phyloP scores from a whole-genome alignment of 78 protist genomes.

The Isochrysis galbana region DNA sequence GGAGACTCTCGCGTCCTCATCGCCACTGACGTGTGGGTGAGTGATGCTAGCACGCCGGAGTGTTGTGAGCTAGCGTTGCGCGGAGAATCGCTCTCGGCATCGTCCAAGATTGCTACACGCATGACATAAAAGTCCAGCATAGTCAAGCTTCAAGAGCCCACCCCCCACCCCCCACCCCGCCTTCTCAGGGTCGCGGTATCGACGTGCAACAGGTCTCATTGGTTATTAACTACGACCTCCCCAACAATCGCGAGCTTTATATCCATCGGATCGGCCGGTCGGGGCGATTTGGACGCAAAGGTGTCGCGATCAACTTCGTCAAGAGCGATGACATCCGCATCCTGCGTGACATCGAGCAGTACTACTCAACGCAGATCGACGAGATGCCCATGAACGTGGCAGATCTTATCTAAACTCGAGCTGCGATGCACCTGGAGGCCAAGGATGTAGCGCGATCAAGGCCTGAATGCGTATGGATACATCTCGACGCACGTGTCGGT shows the following conservation, averaged over 20 bases:
- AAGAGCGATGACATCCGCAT: slow-evolving; percentile 84
- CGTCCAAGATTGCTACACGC: too few species aligned
- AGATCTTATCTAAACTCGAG: slow-evolving; percentile 54
- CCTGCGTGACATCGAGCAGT: slow-evolving; percentile 91
- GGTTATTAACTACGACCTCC: slow-evolving; percentile 98
- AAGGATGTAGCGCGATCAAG: too few species aligned
- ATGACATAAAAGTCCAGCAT: too few species aligned
- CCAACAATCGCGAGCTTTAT: slow-evolving; percentile 96
- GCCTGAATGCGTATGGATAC: too few species aligned
- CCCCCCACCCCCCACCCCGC: too few species aligned
- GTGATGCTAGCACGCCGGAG: too few species aligned
- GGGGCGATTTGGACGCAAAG: slow-evolving; percentile 98
- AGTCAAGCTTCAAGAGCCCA: too few species aligned
- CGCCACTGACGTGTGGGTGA: slow-evolving; percentile 95
- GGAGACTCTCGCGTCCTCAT: slow-evolving; percentile 90
- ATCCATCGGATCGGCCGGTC: slow-evolving; percentile 98
- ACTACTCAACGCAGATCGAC: slow-evolving; percentile 80
- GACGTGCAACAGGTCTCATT: slow-evolving; percentile 97
- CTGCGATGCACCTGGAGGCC: too few species aligned
- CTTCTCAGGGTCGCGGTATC: slow-evolving; percentile 69
- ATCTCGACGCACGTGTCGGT: too few species aligned
- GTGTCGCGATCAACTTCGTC: slow-evolving; percentile 98
- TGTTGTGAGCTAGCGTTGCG: too few species aligned
- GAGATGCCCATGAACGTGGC: slow-evolving; percentile 96
- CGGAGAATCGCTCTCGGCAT: too few species aligned